Base-by-base conservation (phyloP, 164 flowering plant genomes). In the Magnolia kwangsiensis region DNA sequence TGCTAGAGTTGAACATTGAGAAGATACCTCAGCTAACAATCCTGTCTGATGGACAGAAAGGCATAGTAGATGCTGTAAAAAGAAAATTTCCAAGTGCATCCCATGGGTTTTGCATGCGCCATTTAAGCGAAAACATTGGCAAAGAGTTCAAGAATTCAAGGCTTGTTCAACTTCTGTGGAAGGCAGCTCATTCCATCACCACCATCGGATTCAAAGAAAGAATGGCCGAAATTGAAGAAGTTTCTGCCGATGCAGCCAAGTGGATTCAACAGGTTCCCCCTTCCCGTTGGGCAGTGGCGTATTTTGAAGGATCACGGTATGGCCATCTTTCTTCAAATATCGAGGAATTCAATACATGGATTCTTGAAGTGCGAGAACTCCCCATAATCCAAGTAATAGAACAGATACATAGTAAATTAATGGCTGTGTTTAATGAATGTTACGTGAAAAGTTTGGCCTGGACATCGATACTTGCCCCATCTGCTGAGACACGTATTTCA, bases 371-470 rank as follows among this genome's bases (percentile, higher is more conserved):
- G 3, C 86, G 84, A 50, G 98, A 90, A 77, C 82, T 92, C 63
- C 98, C 97, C 8, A 78, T 94, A 63, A 83, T 90, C 75, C 97
- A 94, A 80, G 88, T 94, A 71, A 85, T 92, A 71, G 98, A 92
- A 80, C 80, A 76, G 20, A 88, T 92, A 73, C 94, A 87, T 71
- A 49, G 77, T 55, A 90, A 86, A 75, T 76, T 94, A 37, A 87
- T 83, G 81, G 71, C 82, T 7, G 88, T 82, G 80, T 92, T 92
- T 81, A 84, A 83, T 73, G 90, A 89, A 23, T 77, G 95, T 55
- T 89, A 89, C 3, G 16, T 45, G 19, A 89, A 37, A 69, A 79
- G 91, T 58, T 76, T 55, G 71, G 75, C 82, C 1, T 91, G 92
- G 93, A 80, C 80, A 71, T 84, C 93, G 21, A 75, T 84, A 16